Evolutionary conservation across 306 rosid species (phyloP).

Genomic region (Cotoneaster glaucophyllus): DNA sequence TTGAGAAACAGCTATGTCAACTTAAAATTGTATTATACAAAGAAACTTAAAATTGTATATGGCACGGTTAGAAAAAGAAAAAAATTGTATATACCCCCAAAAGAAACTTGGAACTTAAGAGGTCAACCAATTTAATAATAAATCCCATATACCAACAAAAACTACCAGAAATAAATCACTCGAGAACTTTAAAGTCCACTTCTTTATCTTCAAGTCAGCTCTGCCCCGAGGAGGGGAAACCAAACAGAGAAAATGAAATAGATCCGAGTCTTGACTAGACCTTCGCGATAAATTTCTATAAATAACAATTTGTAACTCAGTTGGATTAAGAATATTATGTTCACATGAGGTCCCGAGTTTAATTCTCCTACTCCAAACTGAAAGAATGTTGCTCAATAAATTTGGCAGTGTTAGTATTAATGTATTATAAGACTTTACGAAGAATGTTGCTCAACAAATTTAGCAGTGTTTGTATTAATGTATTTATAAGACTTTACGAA

Average conservation of each 20-base stretch:
- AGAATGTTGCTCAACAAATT: no score
- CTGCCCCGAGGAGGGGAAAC: background rate
- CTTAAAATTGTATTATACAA: background rate
- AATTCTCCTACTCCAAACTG: no score
- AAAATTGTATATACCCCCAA: no score
- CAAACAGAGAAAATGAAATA: background rate
- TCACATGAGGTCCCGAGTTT: no score
- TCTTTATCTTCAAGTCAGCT: background rate
- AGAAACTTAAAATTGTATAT: no score
- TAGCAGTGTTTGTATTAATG: no score
- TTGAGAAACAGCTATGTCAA: background rate
- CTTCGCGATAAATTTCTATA: background rate
- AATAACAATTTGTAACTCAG: no score
- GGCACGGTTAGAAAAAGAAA: background rate
- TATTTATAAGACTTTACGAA: no score
- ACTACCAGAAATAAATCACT: background rate
- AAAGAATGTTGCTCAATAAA: no score
- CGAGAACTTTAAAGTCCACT: background rate
- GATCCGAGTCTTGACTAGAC: background rate
- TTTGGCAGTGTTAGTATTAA: no score
- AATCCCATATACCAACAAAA: background rate
- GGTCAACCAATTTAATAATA: background rate
- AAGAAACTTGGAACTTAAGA: background rate
- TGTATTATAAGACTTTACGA: no score
- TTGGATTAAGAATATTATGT: no score